A percentile compares a stretch with the other conserved stretches of the same genome.
Evolutionary conservation across 2,329 filamentous ascomycete genomes (phyloP).

Genomic region (Penicillium italicum): DNA sequence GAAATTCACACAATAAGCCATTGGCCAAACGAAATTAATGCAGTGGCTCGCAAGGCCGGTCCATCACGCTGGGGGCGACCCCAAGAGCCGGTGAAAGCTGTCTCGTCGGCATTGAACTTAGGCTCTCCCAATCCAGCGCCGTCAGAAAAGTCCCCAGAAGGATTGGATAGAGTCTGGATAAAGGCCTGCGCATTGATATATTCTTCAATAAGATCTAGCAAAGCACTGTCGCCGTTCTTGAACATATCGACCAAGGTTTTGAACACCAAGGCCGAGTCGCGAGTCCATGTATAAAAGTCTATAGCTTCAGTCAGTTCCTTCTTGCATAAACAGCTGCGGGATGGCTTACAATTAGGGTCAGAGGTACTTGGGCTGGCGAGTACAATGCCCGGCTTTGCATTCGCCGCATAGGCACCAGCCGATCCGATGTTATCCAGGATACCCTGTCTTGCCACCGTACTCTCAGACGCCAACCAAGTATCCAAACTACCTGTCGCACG

Average conservation of each 20-base stretch:
- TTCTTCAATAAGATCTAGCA: slow-evolving; percentile 62
- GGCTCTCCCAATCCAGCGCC: slow-evolving; percentile 61
- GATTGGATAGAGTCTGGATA: slow-evolving; percentile 66
- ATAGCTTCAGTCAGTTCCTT: background rate
- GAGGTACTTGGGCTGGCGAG: slow-evolving; percentile 55
- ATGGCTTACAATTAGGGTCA: slow-evolving; percentile 50
- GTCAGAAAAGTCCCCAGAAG: slow-evolving; percentile 56
- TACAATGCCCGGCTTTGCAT: slow-evolving; percentile 50
- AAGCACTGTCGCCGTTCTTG: slow-evolving; percentile 54
- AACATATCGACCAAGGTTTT: slow-evolving; percentile 68
- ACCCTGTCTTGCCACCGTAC: slow-evolving; percentile 49
- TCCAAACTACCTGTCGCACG: slow-evolving; percentile 22
- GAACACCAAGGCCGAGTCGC: slow-evolving; percentile 68
- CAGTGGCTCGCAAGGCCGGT: slow-evolving; percentile 70
- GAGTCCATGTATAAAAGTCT: slow-evolving; percentile 78
- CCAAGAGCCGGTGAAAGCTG: slow-evolving; percentile 62
- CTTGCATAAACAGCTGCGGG: too few relatives aligned
- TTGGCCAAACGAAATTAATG: slow-evolving; percentile 68
- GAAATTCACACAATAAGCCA: slow-evolving; percentile 55
- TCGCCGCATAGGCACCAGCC: slow-evolving; percentile 47
- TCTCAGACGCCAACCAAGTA: slow-evolving; percentile 39
- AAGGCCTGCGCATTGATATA: slow-evolving; percentile 66
- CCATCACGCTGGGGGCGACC: slow-evolving; percentile 77
- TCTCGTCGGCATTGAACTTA: slow-evolving; percentile 66
- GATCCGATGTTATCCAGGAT: slow-evolving; percentile 55